Evolutionary conservation across 768 basidiomycete species (phyloP), one percentile per base, ranked within the genome.

Genomic region (Cubamyces lactineus): DNA sequence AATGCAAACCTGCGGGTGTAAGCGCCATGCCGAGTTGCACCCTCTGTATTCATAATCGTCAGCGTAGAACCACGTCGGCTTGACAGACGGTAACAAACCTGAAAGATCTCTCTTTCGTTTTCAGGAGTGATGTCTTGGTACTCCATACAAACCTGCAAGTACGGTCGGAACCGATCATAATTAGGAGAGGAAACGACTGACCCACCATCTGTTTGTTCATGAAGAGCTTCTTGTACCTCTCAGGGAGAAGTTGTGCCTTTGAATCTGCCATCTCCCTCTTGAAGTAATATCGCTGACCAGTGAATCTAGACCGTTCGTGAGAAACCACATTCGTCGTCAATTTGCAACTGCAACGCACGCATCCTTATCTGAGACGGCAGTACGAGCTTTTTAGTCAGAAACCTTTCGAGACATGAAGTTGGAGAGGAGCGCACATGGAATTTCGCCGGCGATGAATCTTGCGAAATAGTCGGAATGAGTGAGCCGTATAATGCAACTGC

Each of bases 21-120:
- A 91, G 76, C 0, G 90, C 88, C 80, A 92, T 86, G 7, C 90
- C 90, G 3, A 89, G 78, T 73, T 91, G 90, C 7, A 92, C 90
- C 51, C 90, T 80, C 87, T 92, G 61, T 12, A 28, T 17, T 16
- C 13, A 8, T 6, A 11, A 9, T 7, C 9, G 19, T 28, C 40
- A 49, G 34, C 34, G 42, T 1, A 12, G 28, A 46, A 45, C 1
- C 5, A 57, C 23, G 28, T 39, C 24, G 41, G 8, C 2, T 3
- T 40, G 24, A 7, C 17, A 6, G 3, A 7, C 15, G 24, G 3
- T 7, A n/a, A 53, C 80, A 43, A 43, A 87, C 91, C 78, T 89
- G 87, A 75, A 88, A 91, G 24, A 88, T 84, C 67, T 88, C 88
- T 28, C 87, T 80, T 65, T 89, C 90, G 67, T 84, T 81, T 52